Base-by-base conservation (phyloP, 495 filamentous ascomycete species). In the Hypoxylon cercidicola region DNA sequence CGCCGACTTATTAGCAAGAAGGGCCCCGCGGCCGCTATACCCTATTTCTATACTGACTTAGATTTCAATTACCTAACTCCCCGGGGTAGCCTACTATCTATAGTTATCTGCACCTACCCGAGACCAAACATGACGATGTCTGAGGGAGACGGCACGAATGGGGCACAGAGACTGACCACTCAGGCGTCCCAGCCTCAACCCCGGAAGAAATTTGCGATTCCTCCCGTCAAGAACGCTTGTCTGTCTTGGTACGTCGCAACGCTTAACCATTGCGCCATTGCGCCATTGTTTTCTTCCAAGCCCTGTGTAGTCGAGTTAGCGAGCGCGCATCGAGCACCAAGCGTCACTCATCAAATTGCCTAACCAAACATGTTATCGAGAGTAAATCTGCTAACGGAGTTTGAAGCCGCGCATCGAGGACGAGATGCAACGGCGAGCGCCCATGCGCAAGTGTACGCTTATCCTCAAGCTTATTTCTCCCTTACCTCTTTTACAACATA, bases 221-320 rank as follows among this genome's bases (percentile, higher is more conserved):
- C 85, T 34, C 86, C 86, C n/a, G 85, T 87, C 20, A 88, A 88
- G 72, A 80, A 85, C 67, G 86, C 85, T 19, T 88, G 86, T 76
- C 71, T 87, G 62, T 78, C 83, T 61, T 88, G 86, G 85, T 87
- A 77, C 74, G 82, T 73, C 44, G 25, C 57, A 64, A 12, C 57
- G 16, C 32, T 39, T 25, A 40, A 48, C n/a, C n/a, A n/a, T n/a
- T n/a, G n/a, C n/a, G 16, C 37, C 7, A 59, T 60, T 47, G 44
- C 47, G 58, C 55, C 45, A 60, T 64, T 60, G 20, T 41, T 9
- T 46, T 15, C 44, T 58, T 44, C 45, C 28, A 35, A 15, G 23
- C n/a, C 32, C 37, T 23, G 47, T 15, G 25, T 28, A 28, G 25
- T 28, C 25, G 25, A 28, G 25, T 7, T n/a, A 28, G 25, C 25